Base-by-base conservation (phyloP, 2,329 filamentous ascomycete genomes). In the Aspergillus sp. region DNA sequence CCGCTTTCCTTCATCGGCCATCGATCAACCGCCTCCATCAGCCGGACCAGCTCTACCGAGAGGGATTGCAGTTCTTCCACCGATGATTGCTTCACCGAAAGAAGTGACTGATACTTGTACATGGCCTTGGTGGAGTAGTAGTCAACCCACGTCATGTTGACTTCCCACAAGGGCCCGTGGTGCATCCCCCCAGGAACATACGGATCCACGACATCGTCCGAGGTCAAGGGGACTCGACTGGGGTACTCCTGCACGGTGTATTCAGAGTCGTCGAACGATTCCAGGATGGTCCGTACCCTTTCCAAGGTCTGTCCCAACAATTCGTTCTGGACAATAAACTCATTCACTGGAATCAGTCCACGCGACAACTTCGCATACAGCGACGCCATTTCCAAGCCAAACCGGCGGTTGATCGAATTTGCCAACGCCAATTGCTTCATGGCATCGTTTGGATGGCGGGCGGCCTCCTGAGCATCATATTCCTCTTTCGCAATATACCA, bases 81-180 rank as follows among this genome's bases (percentile, higher is more conserved):
- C 3, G 80, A 76, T 1, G 80, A 68, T 77, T 84, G 78, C 41
- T 82, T 81, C 54, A 86, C 76, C 2, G 84, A 81, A 53, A 85
- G 79, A 3, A 87, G 84, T 1, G 88, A 85, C 68, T 95, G 91
- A 67, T 89, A 88, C 65, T 87, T 87, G 76, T 92, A 92, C 89
- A 97, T 91, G 60, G 95, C 82, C 51, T 89, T 84, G 23, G 93
- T 86, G 7, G 89, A 89, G 72, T 91, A 87, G 81, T 91, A 91
- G 71, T 97, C 92, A 61, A 92, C 85, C 59, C 84, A 82, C 15
- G 92, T 80, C 52, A 90, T 84, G 63, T 96, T 97, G 50, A 90
- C 87, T 10, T 87, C 82, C 78, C 91, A 94, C 1, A 92, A 74
- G 0, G 88, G 87, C 0, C 83, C 87, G n/a, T 84, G 80, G 74